A percentile compares a stretch with the other conserved stretches of the same genome.
phyloP scores from a whole-genome alignment of 1,284 basidiomycete species.

The Phylloboletellus chloephorus region DNA sequence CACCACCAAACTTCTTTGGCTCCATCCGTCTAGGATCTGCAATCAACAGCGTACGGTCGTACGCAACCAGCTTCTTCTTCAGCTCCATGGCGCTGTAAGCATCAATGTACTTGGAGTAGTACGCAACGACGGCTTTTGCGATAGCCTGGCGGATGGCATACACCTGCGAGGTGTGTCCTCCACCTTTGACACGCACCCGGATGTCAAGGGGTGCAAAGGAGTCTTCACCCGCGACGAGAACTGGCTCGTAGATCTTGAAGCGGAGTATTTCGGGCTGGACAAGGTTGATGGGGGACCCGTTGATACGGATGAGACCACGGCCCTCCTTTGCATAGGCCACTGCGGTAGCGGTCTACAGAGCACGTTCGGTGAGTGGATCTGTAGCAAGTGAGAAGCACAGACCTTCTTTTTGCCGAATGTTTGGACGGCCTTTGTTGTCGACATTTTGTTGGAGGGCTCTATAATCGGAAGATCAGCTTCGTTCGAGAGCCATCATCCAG shows the following conservation, averaged over 20 bases:
- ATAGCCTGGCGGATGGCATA: slow-evolving; percentile 99
- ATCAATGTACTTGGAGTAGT: slow-evolving; percentile 99
- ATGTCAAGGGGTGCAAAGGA: slow-evolving; percentile 87
- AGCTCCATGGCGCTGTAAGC: slow-evolving; percentile 94
- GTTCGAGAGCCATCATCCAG: slow-evolving; percentile 35
- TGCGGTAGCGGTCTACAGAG: slow-evolving; percentile 83
- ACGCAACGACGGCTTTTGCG: slow-evolving; percentile 96
- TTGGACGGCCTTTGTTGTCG: slow-evolving; percentile 83
- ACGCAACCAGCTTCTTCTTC: slow-evolving; percentile 94
- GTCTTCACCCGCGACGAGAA: slow-evolving; percentile 86
- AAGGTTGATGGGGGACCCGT: slow-evolving; percentile 94
- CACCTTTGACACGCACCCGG: slow-evolving; percentile 97
- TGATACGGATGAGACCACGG: slow-evolving; percentile 95
- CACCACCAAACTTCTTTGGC: slow-evolving; percentile 99
- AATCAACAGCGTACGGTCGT: slow-evolving; percentile 93
- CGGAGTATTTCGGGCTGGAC: slow-evolving; percentile 93
- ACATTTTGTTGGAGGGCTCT: slow-evolving; percentile 49
- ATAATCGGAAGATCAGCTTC: slow-evolving; percentile 17
- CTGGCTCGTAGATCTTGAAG: slow-evolving; percentile 97
- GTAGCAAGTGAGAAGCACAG: slow-evolving; percentile 28
- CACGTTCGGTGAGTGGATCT: slow-evolving; percentile 8
- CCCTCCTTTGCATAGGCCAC: slow-evolving; percentile 96
- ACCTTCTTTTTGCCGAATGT: slow-evolving; percentile 99
- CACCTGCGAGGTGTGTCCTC: slow-evolving; percentile 98
- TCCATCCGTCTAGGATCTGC: slow-evolving; percentile 99